phyloP scores from a whole-genome alignment of 2,329 filamentous ascomycete genomes.

The Aaosphaeria arxii region DNA sequence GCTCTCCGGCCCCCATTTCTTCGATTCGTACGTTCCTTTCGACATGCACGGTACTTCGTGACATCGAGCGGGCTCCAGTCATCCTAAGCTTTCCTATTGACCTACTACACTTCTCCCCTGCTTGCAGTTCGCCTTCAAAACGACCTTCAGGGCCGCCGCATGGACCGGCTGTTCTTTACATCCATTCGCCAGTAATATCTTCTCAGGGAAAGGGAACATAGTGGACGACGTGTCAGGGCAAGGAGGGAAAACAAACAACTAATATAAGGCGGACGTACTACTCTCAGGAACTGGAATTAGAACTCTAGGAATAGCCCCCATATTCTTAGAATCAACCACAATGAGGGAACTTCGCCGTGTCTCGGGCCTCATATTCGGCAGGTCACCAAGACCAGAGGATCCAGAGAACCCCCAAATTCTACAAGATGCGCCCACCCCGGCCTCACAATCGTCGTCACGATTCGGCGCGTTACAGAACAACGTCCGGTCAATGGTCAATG shows the following conservation, averaged over 20 bases:
- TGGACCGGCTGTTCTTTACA: slow-evolving; percentile 15
- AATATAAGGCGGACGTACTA: slow-evolving; percentile 7
- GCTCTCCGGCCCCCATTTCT: slow-evolving; percentile 10
- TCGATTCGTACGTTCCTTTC: slow-evolving; percentile 1
- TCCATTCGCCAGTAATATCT: slow-evolving; percentile 21
- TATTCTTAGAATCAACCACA: background rate
- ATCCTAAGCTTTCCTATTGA: slow-evolving; percentile 12
- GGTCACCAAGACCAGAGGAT: slow-evolving; percentile 32
- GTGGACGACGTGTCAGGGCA: slow-evolving; percentile 26
- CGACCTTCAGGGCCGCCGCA: slow-evolving; percentile 18
- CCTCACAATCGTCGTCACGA: slow-evolving; percentile 13
- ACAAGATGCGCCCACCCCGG: slow-evolving; percentile 11
- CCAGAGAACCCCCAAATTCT: slow-evolving; percentile 7
- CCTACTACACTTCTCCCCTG: slow-evolving; percentile 6
- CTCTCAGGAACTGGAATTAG: slow-evolving; percentile 1
- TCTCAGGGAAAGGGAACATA: slow-evolving; percentile 9
- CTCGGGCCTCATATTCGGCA: slow-evolving; percentile 14
- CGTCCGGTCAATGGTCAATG: slow-evolving; percentile 30
- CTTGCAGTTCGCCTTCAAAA: slow-evolving; percentile 11
- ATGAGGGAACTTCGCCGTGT: slow-evolving; percentile 1
- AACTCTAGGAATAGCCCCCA: background rate
- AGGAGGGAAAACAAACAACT: slow-evolving; percentile 8
- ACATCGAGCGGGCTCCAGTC: slow-evolving; percentile 33
- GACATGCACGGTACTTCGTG: slow-evolving; percentile 26
- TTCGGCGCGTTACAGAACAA: slow-evolving; percentile 17